These are phyloP conservation scores for Aphanomyces astaci DNA, from an alignment of 352 stramenopile species.

Conservation along the genomic window DNA sequence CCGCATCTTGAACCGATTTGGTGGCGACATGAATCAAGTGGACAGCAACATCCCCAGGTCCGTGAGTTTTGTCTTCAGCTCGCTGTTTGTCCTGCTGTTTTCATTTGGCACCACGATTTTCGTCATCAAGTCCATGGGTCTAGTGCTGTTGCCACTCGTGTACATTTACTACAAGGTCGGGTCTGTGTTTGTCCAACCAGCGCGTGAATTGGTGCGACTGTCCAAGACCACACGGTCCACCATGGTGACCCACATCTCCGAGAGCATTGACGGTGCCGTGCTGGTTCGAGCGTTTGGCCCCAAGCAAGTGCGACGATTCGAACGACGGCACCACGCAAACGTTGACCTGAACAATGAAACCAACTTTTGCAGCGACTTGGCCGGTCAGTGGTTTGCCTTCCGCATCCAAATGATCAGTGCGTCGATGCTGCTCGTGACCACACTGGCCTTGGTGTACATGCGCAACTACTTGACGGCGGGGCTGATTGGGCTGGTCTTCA, in stretches of 20 bases:
- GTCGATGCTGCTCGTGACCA: conserved; percentile 55
- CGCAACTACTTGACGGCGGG: background rate
- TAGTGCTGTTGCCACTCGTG: conserved; percentile 69
- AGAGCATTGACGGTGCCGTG: too few species aligned
- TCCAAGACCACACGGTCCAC: conserved; percentile 37
- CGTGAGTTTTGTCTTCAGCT: conserved; percentile 48
- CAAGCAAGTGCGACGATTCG: background rate
- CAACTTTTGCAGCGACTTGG: background rate
- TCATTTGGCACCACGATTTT: conserved; percentile 55
- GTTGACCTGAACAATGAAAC: background rate
- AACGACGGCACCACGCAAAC: conserved; percentile 7
- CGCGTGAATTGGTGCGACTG: conserved; percentile 40
- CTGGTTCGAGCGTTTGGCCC: background rate
- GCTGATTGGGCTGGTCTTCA: conserved; percentile 9
- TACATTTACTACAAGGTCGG: too few species aligned
- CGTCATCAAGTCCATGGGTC: conserved; percentile 72
- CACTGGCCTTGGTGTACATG: conserved; percentile 38
- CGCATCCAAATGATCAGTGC: conserved; percentile 81
- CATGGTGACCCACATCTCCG: conserved; percentile 41
- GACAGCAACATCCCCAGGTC: conserved; percentile 76
- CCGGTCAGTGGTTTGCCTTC: conserved; percentile 84
- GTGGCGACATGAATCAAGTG: conserved; percentile 88
- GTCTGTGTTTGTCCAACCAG: conserved; percentile 36
- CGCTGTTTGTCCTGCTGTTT: conserved; percentile 66
- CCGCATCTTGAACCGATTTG: conserved; percentile 86